phyloP scores from a whole-genome alignment of 2,329 filamentous ascomycete genomes.

The Botryotinia narcissicola region DNA sequence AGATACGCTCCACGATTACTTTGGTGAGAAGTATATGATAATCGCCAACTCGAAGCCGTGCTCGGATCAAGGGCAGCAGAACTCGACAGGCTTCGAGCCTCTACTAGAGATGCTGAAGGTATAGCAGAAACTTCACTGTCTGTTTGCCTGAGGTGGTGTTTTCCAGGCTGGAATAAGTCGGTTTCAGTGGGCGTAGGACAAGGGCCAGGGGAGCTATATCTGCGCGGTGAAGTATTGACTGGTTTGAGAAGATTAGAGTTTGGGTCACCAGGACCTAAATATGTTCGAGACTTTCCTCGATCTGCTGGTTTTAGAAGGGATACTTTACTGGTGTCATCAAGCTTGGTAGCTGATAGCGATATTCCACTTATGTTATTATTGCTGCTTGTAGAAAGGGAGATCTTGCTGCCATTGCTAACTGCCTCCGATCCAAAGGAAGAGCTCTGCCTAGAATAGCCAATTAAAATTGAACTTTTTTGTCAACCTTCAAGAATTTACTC shows the following conservation, averaged over 20 bases:
- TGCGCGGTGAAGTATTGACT: constrained; percentile 22
- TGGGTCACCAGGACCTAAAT: constrained; percentile 1
- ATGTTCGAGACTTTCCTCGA: constrained; percentile 6
- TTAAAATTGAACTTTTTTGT: background rate
- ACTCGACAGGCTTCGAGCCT: constrained; percentile 33
- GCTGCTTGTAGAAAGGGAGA: background rate
- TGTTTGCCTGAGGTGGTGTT: constrained; percentile 25
- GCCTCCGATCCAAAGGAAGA: background rate
- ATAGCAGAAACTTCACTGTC: constrained; percentile 26
- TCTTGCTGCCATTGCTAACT: background rate
- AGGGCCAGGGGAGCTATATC: constrained; percentile 31
- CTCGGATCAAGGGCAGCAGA: constrained; percentile 26
- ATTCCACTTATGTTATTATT: background rate
- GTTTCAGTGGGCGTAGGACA: constrained; percentile 18
- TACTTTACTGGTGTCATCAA: constrained; percentile 3
- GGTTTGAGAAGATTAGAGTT: constrained; percentile 23
- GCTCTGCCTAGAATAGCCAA: background rate
- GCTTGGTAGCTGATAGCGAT: background rate
- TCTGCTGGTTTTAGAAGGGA: background rate
- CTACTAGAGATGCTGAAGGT: constrained; percentile 29
- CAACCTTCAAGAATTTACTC: background rate
- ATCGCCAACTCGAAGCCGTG: constrained; percentile 34
- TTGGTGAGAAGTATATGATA: constrained; percentile 33
- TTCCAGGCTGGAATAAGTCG: constrained; percentile 10
- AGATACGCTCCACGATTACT: constrained; percentile 30